Evolutionary conservation across 2,329 filamentous ascomycete species (phyloP).

Genomic region (Aspergillus brasiliensis): DNA sequence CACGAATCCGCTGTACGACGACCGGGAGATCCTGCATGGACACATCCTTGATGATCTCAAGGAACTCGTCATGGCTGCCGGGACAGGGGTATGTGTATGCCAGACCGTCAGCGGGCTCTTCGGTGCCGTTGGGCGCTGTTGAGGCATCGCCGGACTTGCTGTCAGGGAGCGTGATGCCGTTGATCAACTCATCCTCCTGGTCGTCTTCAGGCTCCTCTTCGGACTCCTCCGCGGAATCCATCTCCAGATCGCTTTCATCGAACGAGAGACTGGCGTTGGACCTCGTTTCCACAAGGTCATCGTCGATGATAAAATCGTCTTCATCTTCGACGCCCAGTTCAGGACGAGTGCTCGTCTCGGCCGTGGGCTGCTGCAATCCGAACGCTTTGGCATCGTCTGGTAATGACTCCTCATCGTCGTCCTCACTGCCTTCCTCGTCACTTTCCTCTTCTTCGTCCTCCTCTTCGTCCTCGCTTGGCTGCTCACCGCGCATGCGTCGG

Average conservation of each 20-base stretch:
- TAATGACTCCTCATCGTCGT: conserved; percentile 50
- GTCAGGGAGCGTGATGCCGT: conserved; percentile 58
- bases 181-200: conserved; percentile 71
- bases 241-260: conserved; percentile 55
- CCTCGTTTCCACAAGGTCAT: conserved; percentile 80
- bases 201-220: conserved; percentile 56
- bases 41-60: conserved; percentile 64
- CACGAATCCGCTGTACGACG: conserved; percentile 85
- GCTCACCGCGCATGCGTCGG: conserved; percentile 83
- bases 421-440: conserved; percentile 38
- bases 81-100: conserved; percentile 89
- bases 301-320: conserved; percentile 89
- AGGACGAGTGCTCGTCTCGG: conserved; percentile 38
- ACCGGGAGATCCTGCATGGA: conserved; percentile 68
- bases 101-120: conserved; percentile 55
- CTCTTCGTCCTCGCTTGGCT: conserved; percentile 67
- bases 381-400: conserved; percentile 63
- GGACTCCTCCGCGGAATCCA: conserved; percentile 58
- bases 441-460: conserved; percentile 51
- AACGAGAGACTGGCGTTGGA: conserved; percentile 56
- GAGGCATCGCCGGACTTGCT: conserved; percentile 21
- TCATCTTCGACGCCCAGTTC: conserved; percentile 81
- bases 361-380: conserved; percentile 58
- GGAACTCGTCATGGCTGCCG: conserved; percentile 71
- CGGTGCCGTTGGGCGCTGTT: conserved; percentile 44